Evolutionary conservation across 169 alveolate species (phyloP), one percentile per base, ranked within the genome.

Genomic region (Babesia ovata): DNA sequence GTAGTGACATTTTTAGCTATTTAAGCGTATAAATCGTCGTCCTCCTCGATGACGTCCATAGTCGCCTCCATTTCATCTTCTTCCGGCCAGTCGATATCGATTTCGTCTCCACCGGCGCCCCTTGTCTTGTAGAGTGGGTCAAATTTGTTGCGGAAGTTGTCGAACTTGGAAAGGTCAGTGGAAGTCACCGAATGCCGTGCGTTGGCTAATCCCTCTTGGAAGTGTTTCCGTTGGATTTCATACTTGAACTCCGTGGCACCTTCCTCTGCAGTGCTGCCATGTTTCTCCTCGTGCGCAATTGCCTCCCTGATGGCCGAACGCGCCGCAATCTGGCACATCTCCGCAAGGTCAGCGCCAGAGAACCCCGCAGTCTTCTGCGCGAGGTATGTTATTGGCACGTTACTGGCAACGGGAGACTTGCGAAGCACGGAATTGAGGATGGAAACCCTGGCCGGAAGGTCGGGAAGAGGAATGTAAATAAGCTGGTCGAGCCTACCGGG

Each of bases 281-380:
- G 86, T 86, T 78, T 75, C 63, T 90, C 94, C 45, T 92, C 95
- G 26, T 88, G 90, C 70, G 91, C 93, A 63, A 95, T 93, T 22
- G 98, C 97, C 83, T 98, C 99, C 83, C 99, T 96, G 69, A 98
- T 97, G 16, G 99, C 99, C n/a, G 99, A 97, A 86, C 98, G 96
- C 24, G 99, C 99, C 7, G 99, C 99, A 63, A 98, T 94, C 79
- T 98, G 99, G 84, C 99, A 96, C 77, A 98, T 89, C 88, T 98
- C 99, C 49, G 99, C 99, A 67, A 98, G 75, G 91, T 98, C 99
- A n/a, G 99, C 99, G 19, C 99, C 99, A 50, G 99, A 95, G 94
- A 98, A 98, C 36, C 99, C 99, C 17, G 98, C 99, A 19, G 99
- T 98, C 73, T 97, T 95, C 88, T 96, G 98, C 29, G 99, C 99